phyloP scores from a whole-genome alignment of 495 filamentous ascomycete genomes.

The Pseudevernia furfuracea region DNA sequence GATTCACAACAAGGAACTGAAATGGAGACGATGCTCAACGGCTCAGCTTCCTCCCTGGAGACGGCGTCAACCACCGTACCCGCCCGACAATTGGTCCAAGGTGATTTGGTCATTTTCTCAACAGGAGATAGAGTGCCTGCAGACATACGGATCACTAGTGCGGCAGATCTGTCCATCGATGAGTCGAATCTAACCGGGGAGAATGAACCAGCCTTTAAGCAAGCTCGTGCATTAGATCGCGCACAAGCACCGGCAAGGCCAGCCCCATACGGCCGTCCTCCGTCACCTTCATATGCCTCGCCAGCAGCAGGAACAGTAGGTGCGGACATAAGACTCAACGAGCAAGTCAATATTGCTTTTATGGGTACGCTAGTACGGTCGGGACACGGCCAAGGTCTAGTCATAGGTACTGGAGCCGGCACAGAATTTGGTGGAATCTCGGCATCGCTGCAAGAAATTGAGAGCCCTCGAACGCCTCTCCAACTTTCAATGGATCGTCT shows the following conservation, averaged over 20 bases:
- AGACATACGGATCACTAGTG: conserved; percentile 87
- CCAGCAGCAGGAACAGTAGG: conserved; percentile 55
- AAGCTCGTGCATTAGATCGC: conserved; percentile 48
- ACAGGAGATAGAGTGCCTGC: conserved; percentile 95
- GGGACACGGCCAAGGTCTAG: conserved; percentile 91
- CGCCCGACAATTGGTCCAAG: conserved; percentile 78
- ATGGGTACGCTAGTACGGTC: conserved; percentile 97
- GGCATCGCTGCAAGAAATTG: conserved; percentile 82
- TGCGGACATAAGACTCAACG: conserved; percentile 55
- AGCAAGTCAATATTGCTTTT: conserved; percentile 82
- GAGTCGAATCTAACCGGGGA: conserved; percentile 97
- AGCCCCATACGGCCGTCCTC: conserved; percentile 35
- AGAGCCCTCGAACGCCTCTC: conserved; percentile 86
- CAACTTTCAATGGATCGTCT: conserved; percentile 96
- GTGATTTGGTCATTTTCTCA: conserved; percentile 86
- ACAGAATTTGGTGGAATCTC: conserved; percentile 98
- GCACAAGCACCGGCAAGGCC: conserved; percentile 12
- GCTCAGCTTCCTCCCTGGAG: conserved; percentile 45
- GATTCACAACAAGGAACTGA: conserved; percentile 27
- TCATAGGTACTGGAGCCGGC: conserved; percentile 83
- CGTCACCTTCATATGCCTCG: conserved; percentile 53
- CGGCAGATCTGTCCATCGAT: conserved; percentile 83
- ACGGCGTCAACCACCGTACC: conserved; percentile 73
- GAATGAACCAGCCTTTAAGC: conserved; percentile 83
- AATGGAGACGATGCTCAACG: conserved; percentile 29